Base-by-base conservation (phyloP, 805 yeast species). In the Diddensiella transvaalensis region DNA sequence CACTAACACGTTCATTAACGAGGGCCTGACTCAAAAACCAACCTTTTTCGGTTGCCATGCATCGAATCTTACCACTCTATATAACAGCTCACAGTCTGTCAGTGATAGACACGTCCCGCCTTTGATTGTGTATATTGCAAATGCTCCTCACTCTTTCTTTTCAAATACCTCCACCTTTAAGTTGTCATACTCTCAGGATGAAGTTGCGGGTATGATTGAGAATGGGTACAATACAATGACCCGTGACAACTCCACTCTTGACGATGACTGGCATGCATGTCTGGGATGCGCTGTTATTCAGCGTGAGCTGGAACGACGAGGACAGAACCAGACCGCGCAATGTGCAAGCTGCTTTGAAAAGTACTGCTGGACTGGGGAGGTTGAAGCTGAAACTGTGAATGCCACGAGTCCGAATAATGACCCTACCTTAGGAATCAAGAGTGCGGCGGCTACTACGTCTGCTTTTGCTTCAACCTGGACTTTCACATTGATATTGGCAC, bases 21-120 rank as follows among this genome's bases (percentile, higher is more conserved):
- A 69, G 54, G 84, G 84, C 49, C 71, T 87, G 53, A 82, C 87
- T 13, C 71, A 82, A 6, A 75, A 68, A 51, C 95, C 96, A 44
- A 74, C 84, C 0, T 87, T 88, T 69, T 88, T 88, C 63, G 96
- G 96, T 29, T 87, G 96, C 66, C 72, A 82, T 60, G 71, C 84
- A 4, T 54, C 64, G 0, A 82, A 83, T 57, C 68, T 83, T 61
- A 80, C 89, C 4, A 68, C 65, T 13, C 42, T 56, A 44, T 55
- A 47, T 35, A 42, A 40, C 42, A 30, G 29, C 18, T 40, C 47
- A 32, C 32, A 36, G 13, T 42, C 53, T 21, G 48, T 49, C 22
- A 49, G 50, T 42, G 50, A 50, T 10, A 42, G 47, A 4, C 48
- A 52, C 36, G 39, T 73, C 22, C 88, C 90, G 30, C 95, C 95